These are phyloP conservation scores for Periconia digitata DNA, from an alignment of 2,329 filamentous ascomycete species.

Conservation along the genomic window DNA sequence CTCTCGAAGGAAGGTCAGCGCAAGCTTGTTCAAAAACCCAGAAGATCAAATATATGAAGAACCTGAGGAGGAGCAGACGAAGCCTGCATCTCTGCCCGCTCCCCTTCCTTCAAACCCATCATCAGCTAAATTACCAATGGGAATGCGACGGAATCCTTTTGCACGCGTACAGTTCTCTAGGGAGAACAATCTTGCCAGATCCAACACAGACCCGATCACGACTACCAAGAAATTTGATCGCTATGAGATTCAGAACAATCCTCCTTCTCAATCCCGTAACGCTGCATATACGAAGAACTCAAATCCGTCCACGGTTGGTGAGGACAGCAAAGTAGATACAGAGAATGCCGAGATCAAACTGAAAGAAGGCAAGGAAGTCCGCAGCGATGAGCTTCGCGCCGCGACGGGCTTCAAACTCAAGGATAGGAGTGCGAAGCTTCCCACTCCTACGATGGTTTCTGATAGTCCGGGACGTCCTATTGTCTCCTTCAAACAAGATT, in stretches of 20 bases:
- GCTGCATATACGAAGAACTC: conserved; percentile 75
- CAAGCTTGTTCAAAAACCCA: conserved; percentile 67
- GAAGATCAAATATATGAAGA: conserved; percentile 89
- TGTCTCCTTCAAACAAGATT: conserved; percentile 91
- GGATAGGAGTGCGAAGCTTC: conserved; percentile 83
- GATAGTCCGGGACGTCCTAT: conserved; percentile 88
- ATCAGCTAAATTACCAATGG: conserved; percentile 47
- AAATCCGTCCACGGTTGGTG: conserved; percentile 34
- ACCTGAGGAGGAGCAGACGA: conserved; percentile 57
- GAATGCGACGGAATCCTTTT: conserved; percentile 66
- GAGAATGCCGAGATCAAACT: conserved; percentile 51
- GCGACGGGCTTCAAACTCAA: conserved; percentile 88
- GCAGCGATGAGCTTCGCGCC: conserved; percentile 82
- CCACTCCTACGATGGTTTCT: conserved; percentile 87
- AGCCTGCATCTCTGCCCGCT: conserved; percentile 24
- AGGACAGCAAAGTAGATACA: conserved; percentile 26
- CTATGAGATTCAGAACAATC: conserved; percentile 81
- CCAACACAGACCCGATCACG: conserved; percentile 49
- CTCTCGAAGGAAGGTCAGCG: conserved; percentile 70
- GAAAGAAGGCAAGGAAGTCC: conserved; percentile 80
- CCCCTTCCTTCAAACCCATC: conserved; percentile 32
- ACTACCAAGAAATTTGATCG: conserved; percentile 48
- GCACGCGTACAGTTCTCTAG: conserved; percentile 61
- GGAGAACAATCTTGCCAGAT: conserved; percentile 47
- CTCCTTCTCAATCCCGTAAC: conserved; percentile 80